These are phyloP conservation scores for Takakia lepidozioides DNA, from an alignment of 225 moss, liverwort and hornwort genomes.

Conservation along the genomic window DNA sequence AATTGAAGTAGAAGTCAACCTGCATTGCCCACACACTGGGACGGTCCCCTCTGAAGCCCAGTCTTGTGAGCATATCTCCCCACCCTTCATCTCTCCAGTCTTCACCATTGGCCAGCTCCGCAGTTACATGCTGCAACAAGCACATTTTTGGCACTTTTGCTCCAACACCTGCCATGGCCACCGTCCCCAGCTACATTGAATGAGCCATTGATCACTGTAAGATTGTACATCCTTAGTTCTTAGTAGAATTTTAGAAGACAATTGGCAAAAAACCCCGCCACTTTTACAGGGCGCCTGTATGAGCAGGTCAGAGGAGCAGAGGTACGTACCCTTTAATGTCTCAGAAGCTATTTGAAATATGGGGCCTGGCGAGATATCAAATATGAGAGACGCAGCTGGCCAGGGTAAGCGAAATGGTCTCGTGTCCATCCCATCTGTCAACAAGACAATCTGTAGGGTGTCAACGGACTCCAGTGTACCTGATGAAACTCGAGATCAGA, in stretches of 20 bases:
- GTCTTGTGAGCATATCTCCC: slow-evolving; percentile 34
- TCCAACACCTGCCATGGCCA: slow-evolving; percentile 50
- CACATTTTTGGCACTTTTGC: slow-evolving; percentile 50
- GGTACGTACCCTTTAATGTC: slow-evolving; percentile 45
- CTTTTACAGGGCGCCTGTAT: too few species aligned
- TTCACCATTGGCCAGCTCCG: slow-evolving; percentile 35
- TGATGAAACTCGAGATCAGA: slow-evolving; percentile 5
- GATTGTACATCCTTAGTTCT: too few species aligned
- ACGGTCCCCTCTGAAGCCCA: slow-evolving; percentile 62
- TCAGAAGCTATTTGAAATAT: slow-evolving; percentile 27
- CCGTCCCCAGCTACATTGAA: too few species aligned
- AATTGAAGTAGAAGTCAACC: slow-evolving; percentile 20
- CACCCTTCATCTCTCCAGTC: slow-evolving; percentile 55
- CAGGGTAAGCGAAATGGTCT: slow-evolving; percentile 59
- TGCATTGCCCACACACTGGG: slow-evolving; percentile 75
- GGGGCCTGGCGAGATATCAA: slow-evolving; percentile 48
- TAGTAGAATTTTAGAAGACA: too few species aligned
- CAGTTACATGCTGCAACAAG: slow-evolving; percentile 52
- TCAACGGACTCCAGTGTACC: slow-evolving; percentile 2
- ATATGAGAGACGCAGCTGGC: slow-evolving; percentile 57
- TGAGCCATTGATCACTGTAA: too few species aligned
- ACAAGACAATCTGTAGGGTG: slow-evolving; percentile 54
- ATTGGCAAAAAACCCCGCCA: too few species aligned
- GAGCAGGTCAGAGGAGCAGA: too few species aligned
- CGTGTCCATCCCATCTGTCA: slow-evolving; percentile 77